A percentile compares a stretch with the other conserved stretches of the same genome.
Evolutionary conservation across 345 rosid genomes (phyloP).

Genomic region (Syzygium grande): DNA sequence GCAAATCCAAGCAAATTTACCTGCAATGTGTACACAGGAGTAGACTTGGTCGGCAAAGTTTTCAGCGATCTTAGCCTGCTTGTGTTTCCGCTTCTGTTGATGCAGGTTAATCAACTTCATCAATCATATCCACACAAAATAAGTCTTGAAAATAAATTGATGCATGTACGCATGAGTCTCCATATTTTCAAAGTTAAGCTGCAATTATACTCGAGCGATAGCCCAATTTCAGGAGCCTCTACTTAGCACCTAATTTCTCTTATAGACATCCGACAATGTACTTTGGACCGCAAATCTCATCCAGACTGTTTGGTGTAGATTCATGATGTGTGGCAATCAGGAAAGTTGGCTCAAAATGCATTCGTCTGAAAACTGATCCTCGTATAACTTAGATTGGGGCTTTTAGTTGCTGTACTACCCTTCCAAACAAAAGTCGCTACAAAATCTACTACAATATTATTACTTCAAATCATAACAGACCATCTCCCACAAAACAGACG

Average conservation of each 20-base stretch:
- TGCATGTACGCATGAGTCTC: not conserved
- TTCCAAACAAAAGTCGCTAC: not conserved
- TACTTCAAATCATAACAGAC: not conserved
- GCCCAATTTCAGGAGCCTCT: not conserved
- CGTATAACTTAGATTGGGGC: not conserved
- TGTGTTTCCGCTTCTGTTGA: constrained; percentile 55
- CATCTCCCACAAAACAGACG: not conserved
- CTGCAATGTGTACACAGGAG: constrained; percentile 66
- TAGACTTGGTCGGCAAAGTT: constrained; percentile 76
- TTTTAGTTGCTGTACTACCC: not conserved
- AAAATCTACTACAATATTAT: not conserved
- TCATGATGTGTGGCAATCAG: not conserved
- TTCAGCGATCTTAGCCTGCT: constrained; percentile 72
- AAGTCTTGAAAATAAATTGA: not conserved
- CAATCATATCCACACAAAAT: not conserved
- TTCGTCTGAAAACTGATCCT: not conserved
- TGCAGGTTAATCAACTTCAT: not conserved
- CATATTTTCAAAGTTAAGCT: not conserved
- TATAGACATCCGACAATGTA: not conserved
- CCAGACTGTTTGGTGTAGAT: not conserved
- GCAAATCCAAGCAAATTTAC: constrained; percentile 21
- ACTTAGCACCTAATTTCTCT: not conserved
- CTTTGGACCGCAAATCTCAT: not conserved
- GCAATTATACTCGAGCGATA: not conserved
- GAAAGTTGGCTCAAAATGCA: not conserved